A percentile compares a stretch with the other conserved stretches of the same genome.
phyloP scores from a whole-genome alignment of 495 filamentous ascomycete species.

The Penicillium pancosmium region DNA sequence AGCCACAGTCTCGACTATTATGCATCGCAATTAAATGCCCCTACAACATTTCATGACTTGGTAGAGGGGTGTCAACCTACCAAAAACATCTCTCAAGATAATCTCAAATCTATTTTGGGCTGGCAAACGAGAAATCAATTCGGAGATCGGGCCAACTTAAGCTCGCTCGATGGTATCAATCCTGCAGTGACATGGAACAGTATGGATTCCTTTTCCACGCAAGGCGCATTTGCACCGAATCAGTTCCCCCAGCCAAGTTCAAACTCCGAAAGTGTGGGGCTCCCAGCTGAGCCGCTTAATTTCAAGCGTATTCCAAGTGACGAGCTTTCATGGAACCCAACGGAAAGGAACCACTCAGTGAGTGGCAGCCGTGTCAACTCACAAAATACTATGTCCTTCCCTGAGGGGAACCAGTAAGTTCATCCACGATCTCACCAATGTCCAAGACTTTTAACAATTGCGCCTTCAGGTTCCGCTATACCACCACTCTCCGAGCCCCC shows the following conservation, averaged over 20 bases:
- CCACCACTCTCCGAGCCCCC: constrained; percentile 4
- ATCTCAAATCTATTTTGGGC: neutral
- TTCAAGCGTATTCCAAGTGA: neutral
- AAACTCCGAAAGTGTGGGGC: neutral
- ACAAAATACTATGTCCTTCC: neutral
- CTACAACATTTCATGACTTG: neutral
- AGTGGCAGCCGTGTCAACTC: neutral
- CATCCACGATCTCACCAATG: too few relatives aligned
- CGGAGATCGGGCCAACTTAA: neutral
- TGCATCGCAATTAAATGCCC: neutral
- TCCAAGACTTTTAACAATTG: neutral
- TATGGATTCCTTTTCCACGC: neutral
- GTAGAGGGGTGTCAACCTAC: neutral
- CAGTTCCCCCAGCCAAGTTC: neutral
- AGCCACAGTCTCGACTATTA: neutral
- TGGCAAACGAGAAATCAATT: neutral
- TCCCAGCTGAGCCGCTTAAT: neutral
- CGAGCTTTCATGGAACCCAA: neutral
- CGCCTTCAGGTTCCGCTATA: constrained; percentile 2
- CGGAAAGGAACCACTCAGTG: neutral
- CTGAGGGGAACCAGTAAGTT: neutral
- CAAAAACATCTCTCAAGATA: neutral
- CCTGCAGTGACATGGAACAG: neutral
- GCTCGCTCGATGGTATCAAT: neutral
- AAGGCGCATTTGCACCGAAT: too few relatives aligned